Conservation (phyloP, 2,329 filamentous ascomycete genomes). For the Calonectria pseudoreteaudii region DNA sequence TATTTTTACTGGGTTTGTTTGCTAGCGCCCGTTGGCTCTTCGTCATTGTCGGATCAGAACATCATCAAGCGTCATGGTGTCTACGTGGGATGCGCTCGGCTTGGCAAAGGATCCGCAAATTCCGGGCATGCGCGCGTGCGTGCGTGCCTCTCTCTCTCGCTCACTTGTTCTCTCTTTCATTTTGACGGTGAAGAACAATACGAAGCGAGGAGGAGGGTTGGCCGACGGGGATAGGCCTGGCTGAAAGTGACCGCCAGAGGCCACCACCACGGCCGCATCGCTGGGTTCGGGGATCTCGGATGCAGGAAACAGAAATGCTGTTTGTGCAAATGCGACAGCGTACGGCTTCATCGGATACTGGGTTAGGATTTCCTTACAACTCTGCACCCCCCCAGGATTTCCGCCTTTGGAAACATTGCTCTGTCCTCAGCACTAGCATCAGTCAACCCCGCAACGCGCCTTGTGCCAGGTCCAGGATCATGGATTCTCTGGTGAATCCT, state of each 20-base stretch:
- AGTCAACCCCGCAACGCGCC: conserved; percentile 39
- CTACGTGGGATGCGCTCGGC: neutral
- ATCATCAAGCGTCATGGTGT: conserved; percentile 23
- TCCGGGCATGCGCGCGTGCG: neutral
- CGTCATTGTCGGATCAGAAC: conserved; percentile 22
- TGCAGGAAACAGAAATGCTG: neutral
- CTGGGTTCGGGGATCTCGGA: conserved; percentile 19
- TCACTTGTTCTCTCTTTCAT: neutral
- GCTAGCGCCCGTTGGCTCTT: conserved; percentile 1
- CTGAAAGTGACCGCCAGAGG: neutral
- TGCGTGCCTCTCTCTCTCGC: neutral
- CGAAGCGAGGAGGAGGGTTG: neutral
- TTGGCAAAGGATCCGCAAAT: conserved; percentile 1
- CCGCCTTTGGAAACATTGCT: conserved; percentile 33
- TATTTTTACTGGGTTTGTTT: conserved; percentile 7
- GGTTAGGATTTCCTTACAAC: neutral
- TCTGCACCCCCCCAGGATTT: conserved; percentile 24
- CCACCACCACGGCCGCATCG: neutral
- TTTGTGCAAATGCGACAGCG: neutral
- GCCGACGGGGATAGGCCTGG: neutral
- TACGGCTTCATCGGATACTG: conserved; percentile 21
- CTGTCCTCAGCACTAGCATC: conserved; percentile 33
- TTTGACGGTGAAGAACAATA: neutral
- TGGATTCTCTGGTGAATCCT: conserved; percentile 17
- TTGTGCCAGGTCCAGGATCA: conserved; percentile 30